Conservation (phyloP, 2,329 filamentous ascomycete species). For the Fusarium chaquense region DNA sequence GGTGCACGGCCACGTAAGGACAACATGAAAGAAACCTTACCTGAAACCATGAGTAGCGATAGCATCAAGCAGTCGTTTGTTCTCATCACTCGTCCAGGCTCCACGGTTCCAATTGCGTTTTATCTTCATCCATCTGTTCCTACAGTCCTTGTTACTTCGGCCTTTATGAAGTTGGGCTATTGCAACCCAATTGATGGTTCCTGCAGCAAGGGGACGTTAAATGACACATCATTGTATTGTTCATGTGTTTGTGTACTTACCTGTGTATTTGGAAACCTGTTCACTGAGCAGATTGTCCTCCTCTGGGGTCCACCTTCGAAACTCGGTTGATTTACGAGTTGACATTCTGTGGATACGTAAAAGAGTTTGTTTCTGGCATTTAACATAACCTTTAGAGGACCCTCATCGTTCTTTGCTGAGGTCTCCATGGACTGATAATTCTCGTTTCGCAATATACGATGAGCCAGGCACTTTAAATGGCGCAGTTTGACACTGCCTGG, state of each 20-base stretch:
- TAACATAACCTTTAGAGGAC: no score
- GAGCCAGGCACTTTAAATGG: background rate
- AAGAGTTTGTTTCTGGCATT: no score
- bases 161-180: slow-evolving; percentile 8
- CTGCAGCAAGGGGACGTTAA: slow-evolving; percentile 1
- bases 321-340: background rate
- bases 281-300: slow-evolving; percentile 8
- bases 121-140: slow-evolving; percentile 11
- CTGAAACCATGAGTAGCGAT: slow-evolving; percentile 6
- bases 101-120: slow-evolving; percentile 15
- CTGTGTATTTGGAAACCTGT: slow-evolving; percentile 9
- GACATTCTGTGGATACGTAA: background rate
- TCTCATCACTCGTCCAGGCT: slow-evolving; percentile 5
- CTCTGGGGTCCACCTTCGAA: slow-evolving; percentile 8
- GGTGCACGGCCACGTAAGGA: background rate
- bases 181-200: slow-evolving; percentile 11
- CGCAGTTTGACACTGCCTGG: background rate
- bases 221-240: slow-evolving; percentile 1
- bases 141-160: slow-evolving; percentile 13
- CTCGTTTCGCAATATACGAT: background rate
- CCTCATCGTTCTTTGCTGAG: background rate
- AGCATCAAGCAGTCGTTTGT: slow-evolving; percentile 8
- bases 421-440: background rate
- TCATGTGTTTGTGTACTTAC: slow-evolving; percentile 1
- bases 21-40: slow-evolving; percentile 6